Conservation (phyloP, 192 early-diverging fungal genomes). For the Gaertneriomyces semiglobifer region DNA sequence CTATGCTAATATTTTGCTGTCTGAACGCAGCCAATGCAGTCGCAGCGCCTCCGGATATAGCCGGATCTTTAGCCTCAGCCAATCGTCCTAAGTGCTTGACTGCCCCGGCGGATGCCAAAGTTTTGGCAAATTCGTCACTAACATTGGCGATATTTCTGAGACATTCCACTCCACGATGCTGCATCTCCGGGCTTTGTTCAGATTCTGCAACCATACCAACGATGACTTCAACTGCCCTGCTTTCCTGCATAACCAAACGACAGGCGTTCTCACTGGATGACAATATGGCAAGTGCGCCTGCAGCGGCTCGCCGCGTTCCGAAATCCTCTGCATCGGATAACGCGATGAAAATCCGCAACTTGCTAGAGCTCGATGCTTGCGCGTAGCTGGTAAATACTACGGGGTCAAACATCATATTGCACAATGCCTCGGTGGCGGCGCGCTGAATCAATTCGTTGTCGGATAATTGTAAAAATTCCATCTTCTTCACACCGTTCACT, state of each 20-base stretch:
- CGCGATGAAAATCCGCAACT: slow-evolving; percentile 78
- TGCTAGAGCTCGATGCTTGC: slow-evolving; percentile 34
- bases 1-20: slow-evolving; percentile 38
- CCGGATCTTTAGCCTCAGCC: slow-evolving; percentile 46
- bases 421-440: slow-evolving; percentile 86
- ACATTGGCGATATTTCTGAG: slow-evolving; percentile 60
- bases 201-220: slow-evolving; percentile 50
- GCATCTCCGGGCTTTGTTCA: slow-evolving; percentile 54
- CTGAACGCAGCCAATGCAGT: slow-evolving; percentile 55
- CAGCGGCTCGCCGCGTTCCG: slow-evolving; percentile 76
- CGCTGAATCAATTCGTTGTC: slow-evolving; percentile 74
- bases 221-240: slow-evolving; percentile 48
- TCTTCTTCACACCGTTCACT: slow-evolving; percentile 59
- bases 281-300: slow-evolving; percentile 83
- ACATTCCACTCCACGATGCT: slow-evolving; percentile 70
- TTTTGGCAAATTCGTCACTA: slow-evolving; percentile 44
- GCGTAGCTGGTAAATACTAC: slow-evolving; percentile 77
- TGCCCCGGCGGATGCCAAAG: slow-evolving; percentile 46
- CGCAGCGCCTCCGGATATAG: slow-evolving; percentile 51
- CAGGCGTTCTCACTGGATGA: slow-evolving; percentile 52
- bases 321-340: slow-evolving; percentile 85
- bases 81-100: slow-evolving; percentile 46
- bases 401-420: slow-evolving; percentile 87
- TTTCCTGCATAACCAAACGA: slow-evolving; percentile 53
- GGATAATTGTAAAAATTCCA: slow-evolving; percentile 80